Evolutionary conservation across 2,329 filamentous ascomycete species (phyloP), one percentile per base, ranked within the genome.

Genomic region (Amauroascus niger): DNA sequence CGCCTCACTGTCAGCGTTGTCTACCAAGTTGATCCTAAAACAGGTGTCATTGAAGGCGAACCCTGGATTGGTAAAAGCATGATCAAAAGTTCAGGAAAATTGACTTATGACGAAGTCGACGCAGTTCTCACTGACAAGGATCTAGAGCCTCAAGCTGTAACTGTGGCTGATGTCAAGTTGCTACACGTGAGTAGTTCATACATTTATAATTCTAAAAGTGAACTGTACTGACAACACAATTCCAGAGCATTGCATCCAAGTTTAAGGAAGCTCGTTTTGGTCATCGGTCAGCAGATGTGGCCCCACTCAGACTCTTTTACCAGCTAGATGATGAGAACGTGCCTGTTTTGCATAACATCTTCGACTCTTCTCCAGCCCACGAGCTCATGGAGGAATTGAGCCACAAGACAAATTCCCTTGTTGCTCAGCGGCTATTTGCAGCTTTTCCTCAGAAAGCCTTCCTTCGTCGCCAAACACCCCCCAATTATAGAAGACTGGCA

Each of bases 281-380:
- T 54, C 84, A 89, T 50, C 85, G 86, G 33, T 82, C 82, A 41
- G 82, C 86, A 59, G 82, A 86, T 11, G 87, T 95, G 62, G 86
- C 90, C 32, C 84, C 91, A 39, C 80, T 98, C 50, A 86, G 93
- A 54, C 79, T 98, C 45, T 76, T 97, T 57, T 89, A 95, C 71
- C 90, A 95, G 72, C 79, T 97, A 39, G 93, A 98, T 62, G 93
- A 98, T 62, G 93, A 98, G 76, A 97, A 97, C 69, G 88, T 96
- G 51, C 93, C 91, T 1, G 90, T 97, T 39, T 89, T 95, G 73
- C 82, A 88, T 68, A 98, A 97, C 73, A 87, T 98, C 59, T 98
- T 97, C 65, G 85, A 96, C 68, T 91, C 88, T 28, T 88, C 88
- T 11, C 78, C 84, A 8, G 88, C 90, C 2, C 88, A 94, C 59